Conservation (phyloP, 2,329 filamentous ascomycete species). For the Fusarium mexicanum region DNA sequence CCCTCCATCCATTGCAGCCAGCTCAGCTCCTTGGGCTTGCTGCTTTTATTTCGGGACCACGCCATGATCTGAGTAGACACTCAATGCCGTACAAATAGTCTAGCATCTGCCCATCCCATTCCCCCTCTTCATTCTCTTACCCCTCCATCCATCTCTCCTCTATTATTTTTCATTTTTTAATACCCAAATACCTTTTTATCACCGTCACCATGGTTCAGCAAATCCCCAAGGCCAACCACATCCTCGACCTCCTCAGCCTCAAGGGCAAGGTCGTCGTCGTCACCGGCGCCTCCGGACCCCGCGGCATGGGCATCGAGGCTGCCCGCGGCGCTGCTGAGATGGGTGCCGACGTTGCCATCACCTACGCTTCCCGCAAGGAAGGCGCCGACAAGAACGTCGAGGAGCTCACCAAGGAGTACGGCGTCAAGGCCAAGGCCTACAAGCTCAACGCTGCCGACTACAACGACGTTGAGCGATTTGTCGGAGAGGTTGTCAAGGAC, state of each 20-base stretch:
- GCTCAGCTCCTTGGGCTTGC: conserved; percentile 2
- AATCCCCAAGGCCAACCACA: conserved; percentile 65
- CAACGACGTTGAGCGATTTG: conserved; percentile 60
- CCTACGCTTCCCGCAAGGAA: conserved; percentile 75
- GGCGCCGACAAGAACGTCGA: conserved; percentile 73
- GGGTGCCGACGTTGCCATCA: conserved; percentile 76
- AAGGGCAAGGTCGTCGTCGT: conserved; percentile 78
- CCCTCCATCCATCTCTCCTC: too few species aligned
- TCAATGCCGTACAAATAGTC: conserved; percentile 26
- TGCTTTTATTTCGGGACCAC: conserved; percentile 21
- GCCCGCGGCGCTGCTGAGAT: conserved; percentile 76
- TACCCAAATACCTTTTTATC: background rate
- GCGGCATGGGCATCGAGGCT: conserved; percentile 76
- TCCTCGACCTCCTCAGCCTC: conserved; percentile 75
- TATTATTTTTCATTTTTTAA: background rate
- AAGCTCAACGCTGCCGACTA: conserved; percentile 67
- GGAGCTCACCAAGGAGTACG: conserved; percentile 72
- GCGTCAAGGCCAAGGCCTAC: conserved; percentile 72
- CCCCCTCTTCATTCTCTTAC: conserved; percentile 1
- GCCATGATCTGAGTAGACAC: conserved; percentile 5
- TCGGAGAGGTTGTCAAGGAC: conserved; percentile 73
- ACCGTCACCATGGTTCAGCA: conserved; percentile 60
- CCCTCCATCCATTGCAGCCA: conserved; percentile 8
- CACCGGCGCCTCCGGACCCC: conserved; percentile 74
- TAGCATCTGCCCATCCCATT: background rate